Evolutionary conservation across 148 eudicot genomes (phyloP).

Genomic region (Vaccinium macrocarpon): DNA sequence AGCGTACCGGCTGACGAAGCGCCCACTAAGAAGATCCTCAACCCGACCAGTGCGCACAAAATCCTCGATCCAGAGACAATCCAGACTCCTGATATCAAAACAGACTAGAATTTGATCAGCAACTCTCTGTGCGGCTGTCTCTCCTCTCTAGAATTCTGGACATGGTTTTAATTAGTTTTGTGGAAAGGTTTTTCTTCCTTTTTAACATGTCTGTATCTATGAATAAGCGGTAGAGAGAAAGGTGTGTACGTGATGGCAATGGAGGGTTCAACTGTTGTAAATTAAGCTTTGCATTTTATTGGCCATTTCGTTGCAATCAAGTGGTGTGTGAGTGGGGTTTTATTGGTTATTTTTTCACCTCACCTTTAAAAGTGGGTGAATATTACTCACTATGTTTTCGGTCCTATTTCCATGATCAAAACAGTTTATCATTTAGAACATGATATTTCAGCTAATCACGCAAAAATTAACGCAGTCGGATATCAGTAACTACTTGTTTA

Average conservation of each 20-base stretch:
- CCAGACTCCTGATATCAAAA: conserved; percentile 26
- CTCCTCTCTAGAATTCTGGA: not conserved
- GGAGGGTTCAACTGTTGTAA: not conserved
- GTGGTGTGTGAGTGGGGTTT: not conserved
- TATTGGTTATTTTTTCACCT: not conserved
- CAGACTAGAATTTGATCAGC: conserved; percentile 10
- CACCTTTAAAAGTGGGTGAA: too few species aligned
- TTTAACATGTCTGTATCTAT: not conserved
- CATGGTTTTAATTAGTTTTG: not conserved
- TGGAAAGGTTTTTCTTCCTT: not conserved
- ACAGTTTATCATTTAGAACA: too few species aligned
- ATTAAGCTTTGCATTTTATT: not conserved
- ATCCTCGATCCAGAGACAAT: conserved; percentile 42
- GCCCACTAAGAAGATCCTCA: conserved; percentile 47
- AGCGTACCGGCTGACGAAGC: conserved; percentile 43
- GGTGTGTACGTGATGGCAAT: not conserved
- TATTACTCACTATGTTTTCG: too few species aligned
- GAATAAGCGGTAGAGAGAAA: not conserved
- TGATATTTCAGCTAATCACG: too few species aligned
- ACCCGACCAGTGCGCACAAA: conserved; percentile 39
- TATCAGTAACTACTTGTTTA: too few species aligned
- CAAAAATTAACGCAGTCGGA: too few species aligned
- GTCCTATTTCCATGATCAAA: too few species aligned
- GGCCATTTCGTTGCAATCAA: not conserved
- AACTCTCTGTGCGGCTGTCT: not conserved